Conservation (phyloP, 257 asterid species). For the Cinchona pubescens region DNA sequence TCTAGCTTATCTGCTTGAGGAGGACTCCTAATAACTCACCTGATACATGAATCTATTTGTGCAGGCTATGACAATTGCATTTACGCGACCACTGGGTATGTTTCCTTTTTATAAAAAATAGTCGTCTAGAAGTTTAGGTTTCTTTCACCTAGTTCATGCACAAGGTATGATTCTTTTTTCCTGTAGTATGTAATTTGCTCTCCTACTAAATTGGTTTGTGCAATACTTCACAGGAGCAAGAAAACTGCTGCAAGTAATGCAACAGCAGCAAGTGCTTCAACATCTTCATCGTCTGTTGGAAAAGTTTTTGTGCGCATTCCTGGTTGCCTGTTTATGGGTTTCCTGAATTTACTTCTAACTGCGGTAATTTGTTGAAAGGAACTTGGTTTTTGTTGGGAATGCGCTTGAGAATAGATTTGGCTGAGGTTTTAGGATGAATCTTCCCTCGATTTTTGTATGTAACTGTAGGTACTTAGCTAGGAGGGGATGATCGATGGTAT, state of each 20-base stretch:
- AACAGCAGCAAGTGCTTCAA: slow-evolving; percentile 38
- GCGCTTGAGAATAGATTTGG: background rate
- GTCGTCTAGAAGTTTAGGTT: background rate
- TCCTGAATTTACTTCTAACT: slow-evolving; percentile 32
- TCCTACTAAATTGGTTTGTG: background rate
- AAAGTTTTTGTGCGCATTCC: slow-evolving; percentile 20
- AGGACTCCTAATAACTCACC: background rate
- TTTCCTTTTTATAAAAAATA: background rate
- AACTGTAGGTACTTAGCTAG: slow-evolving; percentile 10
- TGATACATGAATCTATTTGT: slow-evolving; percentile 16
- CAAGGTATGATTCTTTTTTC: background rate
- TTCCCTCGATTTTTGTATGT: slow-evolving; percentile 16
- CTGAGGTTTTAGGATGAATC: slow-evolving; percentile 6
- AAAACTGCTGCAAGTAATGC: slow-evolving; percentile 47
- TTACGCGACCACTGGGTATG: slow-evolving; percentile 64
- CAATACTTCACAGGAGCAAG: slow-evolving; percentile 45
- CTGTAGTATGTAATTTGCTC: background rate
- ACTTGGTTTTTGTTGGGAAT: background rate
- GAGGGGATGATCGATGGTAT: background rate
- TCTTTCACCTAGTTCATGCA: background rate
- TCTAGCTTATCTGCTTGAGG: background rate
- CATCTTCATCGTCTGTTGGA: slow-evolving; percentile 39
- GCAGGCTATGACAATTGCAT: slow-evolving; percentile 91
- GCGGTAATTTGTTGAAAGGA: background rate
- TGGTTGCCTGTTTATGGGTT: slow-evolving; percentile 38